These are phyloP conservation scores for Antonospora locustae DNA, from an alignment of 371 early-diverging fungal genomes.

Conservation along the genomic window DNA sequence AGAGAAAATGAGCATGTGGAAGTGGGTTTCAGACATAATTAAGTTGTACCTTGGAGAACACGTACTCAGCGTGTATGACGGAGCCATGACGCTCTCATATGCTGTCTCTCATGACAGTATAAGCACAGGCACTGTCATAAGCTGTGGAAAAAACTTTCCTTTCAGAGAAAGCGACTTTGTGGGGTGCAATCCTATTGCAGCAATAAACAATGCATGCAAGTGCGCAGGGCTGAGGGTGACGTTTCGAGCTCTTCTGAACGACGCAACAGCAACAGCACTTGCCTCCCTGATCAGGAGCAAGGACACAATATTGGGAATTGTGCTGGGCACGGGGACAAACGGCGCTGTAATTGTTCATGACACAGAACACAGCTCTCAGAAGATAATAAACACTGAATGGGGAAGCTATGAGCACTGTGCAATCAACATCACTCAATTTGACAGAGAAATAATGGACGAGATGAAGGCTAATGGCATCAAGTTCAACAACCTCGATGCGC, in stretches of 20 bases:
- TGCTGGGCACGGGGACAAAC: slow-evolving; percentile 20
- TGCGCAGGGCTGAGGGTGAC: not conserved
- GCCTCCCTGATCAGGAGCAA: not conserved
- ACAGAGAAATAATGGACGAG: not conserved
- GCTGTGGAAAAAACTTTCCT: slow-evolving; percentile 11
- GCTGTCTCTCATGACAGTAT: not conserved
- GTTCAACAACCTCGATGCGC: not conserved
- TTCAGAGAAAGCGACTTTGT: not conserved
- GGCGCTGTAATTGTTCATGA: slow-evolving; percentile 1
- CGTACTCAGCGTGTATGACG: not conserved
- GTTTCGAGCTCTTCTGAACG: slow-evolving; percentile 2
- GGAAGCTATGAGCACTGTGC: not conserved
- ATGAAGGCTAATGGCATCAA: not conserved
- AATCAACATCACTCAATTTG: not conserved
- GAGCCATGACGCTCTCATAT: slow-evolving; percentile 6
- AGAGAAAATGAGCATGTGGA: not conserved
- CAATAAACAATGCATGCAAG: slow-evolving; percentile 3
- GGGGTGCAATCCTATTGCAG: slow-evolving; percentile 1
- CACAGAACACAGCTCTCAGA: not conserved
- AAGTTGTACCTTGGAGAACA: not conserved
- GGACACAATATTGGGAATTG: slow-evolving; percentile 1
- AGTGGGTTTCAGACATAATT: not conserved
- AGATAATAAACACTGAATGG: slow-evolving; percentile 14
- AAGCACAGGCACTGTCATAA: not conserved
- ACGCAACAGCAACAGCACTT: slow-evolving; percentile 4